Base-by-base conservation (phyloP, 495 filamentous ascomycete species). In the Trichoderma virens region DNA sequence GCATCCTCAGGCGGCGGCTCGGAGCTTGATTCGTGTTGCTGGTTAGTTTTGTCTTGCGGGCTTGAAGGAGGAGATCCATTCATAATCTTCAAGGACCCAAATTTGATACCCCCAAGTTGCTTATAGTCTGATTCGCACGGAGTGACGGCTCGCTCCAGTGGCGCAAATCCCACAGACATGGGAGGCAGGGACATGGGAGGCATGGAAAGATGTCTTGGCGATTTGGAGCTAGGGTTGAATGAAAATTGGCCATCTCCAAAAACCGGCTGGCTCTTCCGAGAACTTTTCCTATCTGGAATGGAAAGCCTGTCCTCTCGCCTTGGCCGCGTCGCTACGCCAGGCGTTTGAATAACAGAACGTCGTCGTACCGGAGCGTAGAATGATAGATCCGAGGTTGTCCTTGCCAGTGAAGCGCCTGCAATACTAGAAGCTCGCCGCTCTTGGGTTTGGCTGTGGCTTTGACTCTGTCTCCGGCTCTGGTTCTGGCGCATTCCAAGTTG, bases 91-190 rank as follows among this genome's bases (percentile, higher is more conserved):
- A 86, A 69, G 5, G 82, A 82, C 3, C 84, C 84, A 25, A 82
- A 76, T 67, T 85, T 86, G 68, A 84, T 86, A 27, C 77, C 84
- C 27, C 84, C 84, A 63, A 83, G 80, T 27, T 82, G 80, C 67
- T 76, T 74, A 63, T 83, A 83, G n/a, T 80, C 72, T 18, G 74
- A 70, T 59, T 80, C 79, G 30, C 72, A 76, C 3, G 79, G 79
- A 7, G 79, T 82, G 34, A 75, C 67, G 28, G 71, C 78, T 34
- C 79, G 76, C 28, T 72, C 73, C 27, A 70, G 60, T 7, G 69
- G 67, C 5, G 73, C 75, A 7, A 66, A 35, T 27, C 72, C 68
- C 18, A 64, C 54, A 8, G 62, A 38, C 27, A 60, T 59, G 5
- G 68, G 70, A 25, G 73, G 73, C 72, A 79, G n/a, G n/a, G 62